Percentiles rank a stretch among this genome's conserved stretches.
Conservation (phyloP, 192 early-diverging fungal genomes). For the Backusella psychrophila region DNA sequence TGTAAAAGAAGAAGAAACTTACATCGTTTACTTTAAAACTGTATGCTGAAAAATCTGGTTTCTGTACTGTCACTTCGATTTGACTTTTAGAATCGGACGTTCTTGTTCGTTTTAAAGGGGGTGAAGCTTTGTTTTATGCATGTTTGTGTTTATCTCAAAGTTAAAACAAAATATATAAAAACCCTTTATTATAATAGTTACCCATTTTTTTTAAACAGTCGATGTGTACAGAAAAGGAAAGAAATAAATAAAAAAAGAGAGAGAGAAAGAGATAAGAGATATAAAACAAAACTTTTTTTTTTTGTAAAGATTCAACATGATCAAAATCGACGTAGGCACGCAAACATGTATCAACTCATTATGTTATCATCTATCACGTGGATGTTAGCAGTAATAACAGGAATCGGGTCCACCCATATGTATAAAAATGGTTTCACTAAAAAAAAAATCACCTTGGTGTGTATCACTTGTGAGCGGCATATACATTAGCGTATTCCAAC, state of each 20-base stretch:
- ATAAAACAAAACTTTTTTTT: not conserved
- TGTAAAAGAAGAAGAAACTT: not conserved
- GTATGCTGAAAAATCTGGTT: not conserved
- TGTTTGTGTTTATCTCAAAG: not conserved
- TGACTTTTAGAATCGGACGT: not conserved
- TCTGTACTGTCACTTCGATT: not conserved
- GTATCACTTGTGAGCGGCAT: not conserved
- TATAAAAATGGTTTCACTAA: not conserved
- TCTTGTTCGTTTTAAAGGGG: not conserved
- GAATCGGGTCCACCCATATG: not conserved
- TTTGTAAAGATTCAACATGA: not conserved
- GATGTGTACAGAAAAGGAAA: not conserved
- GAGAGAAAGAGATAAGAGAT: not conserved
- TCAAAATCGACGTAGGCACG: not conserved
- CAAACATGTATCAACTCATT: not conserved
- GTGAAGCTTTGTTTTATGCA: not conserved
- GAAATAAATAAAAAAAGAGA: not conserved
- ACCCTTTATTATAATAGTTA: not conserved
- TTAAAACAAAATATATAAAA: not conserved
- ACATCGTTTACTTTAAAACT: conserved; percentile 1
- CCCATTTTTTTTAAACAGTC: not conserved
- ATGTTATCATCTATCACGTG: not conserved
- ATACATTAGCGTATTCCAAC: not conserved
- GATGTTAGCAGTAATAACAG: not conserved
- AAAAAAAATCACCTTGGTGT: not conserved